A percentile compares a stretch with the other conserved stretches of the same genome.
phyloP scores from a whole-genome alignment of 1,139 yeast species.

The Sugiyamaella neomexicana region DNA sequence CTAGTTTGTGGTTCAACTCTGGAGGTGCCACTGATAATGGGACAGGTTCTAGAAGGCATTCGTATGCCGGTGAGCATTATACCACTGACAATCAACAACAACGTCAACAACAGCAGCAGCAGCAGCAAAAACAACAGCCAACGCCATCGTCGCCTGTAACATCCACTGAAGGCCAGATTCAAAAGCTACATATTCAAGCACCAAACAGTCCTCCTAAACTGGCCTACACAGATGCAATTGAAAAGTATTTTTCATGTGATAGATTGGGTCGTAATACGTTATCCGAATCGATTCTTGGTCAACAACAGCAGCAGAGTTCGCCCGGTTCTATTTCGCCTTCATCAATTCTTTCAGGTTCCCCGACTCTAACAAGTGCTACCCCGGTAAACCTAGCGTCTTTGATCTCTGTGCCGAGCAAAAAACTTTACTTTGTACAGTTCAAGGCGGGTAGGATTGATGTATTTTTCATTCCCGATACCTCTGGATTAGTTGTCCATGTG shows the following conservation, averaged over 20 bases:
- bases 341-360: conserved; percentile 5
- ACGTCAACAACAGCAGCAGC: conserved; percentile 5
- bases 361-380: conserved; percentile 19
- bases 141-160: conserved; percentile 1
- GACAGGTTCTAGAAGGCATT: conserved; percentile 28
- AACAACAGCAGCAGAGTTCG: conserved; percentile 2
- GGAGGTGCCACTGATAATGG: background rate
- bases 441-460: conserved; percentile 88
- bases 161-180: conserved; percentile 5
- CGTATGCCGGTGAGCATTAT: conserved; percentile 32
- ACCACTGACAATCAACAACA: conserved; percentile 12
- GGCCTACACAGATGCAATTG: conserved; percentile 21
- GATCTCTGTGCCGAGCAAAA: conserved; percentile 35
- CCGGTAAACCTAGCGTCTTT: conserved; percentile 26
- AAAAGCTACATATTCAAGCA: conserved; percentile 5
- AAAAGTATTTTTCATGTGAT: conserved; percentile 31
- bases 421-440: conserved; percentile 71
- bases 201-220: conserved; percentile 13
- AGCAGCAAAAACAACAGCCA: background rate
- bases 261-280: conserved; percentile 30
- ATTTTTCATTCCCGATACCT: conserved; percentile 58
- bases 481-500: conserved; percentile 54
- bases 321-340: conserved; percentile 12
- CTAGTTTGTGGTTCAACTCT: conserved; percentile 12
- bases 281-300: conserved; percentile 19